A percentile compares a stretch with the other conserved stretches of the same genome.
Evolutionary conservation across 2,329 filamentous ascomycete species (phyloP).

Genomic region (Pestalotiopsis sp.): DNA sequence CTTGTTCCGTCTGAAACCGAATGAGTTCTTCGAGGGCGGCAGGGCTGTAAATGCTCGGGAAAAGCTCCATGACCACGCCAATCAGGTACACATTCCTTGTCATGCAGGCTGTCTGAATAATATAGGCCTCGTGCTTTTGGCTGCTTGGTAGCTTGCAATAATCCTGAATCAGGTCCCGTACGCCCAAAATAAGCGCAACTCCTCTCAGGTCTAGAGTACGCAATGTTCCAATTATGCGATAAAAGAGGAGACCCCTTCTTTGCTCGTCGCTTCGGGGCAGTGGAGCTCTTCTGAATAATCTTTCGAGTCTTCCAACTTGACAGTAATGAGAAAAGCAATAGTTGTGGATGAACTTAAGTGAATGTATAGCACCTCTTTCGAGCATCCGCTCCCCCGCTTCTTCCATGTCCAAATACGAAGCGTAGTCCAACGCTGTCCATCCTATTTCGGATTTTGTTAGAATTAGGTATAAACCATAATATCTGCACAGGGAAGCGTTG

Average conservation of each 20-base stretch:
- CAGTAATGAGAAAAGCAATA: too few relatives aligned
- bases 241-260: background rate
- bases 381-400: background rate
- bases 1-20: background rate
- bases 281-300: too few relatives aligned
- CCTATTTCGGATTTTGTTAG: background rate
- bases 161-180: background rate
- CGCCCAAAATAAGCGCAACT: background rate
- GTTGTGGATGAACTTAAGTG: background rate
- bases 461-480: too few relatives aligned
- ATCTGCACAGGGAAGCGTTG: too few relatives aligned
- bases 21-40: background rate
- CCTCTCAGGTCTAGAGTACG: background rate
- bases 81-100: background rate
- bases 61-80: background rate
- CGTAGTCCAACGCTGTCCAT: background rate
- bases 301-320: too few relatives aligned
- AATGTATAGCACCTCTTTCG: background rate
- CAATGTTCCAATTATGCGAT: background rate
- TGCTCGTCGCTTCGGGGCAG: background rate
- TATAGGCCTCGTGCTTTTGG: background rate
- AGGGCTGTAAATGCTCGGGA: background rate
- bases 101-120: background rate
- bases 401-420: background rate
- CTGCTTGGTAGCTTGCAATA: background rate